Evolutionary conservation across 805 yeast genomes (phyloP), one percentile per base, ranked within the genome.

Genomic region (Yarrowia deformans): DNA sequence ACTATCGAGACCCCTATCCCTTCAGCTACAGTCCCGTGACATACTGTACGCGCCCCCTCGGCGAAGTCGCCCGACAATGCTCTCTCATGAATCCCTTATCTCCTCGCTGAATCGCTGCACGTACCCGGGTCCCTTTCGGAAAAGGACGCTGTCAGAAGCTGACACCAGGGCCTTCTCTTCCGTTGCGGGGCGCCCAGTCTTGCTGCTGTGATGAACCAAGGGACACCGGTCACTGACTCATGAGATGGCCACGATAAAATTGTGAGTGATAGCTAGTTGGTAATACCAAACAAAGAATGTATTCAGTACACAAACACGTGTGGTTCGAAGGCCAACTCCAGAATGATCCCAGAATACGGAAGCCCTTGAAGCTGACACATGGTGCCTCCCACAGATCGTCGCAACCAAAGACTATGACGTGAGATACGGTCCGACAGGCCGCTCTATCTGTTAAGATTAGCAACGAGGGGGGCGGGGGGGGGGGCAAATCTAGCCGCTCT

Each of bases 381-480:
- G 18, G 18, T n/a, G 18, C 6, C 43, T 40, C 16, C 43, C 43
- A 39, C 16, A 23, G 29, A 23, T 23, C 29, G 16, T 39, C 40
- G 40, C 56, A 32, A 18, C 40, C 12, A 40, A n/a, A 50, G 23
- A 10, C 9, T 13, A 35, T 52, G 9, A 32, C 43, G 42, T 19
- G 29, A 35, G 29, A 52, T 52, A 35, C 58, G 58, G 58, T n/a
- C 58, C 58, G 58, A 52, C 58, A 18, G 40, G 18, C 5, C 18
- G 43, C 58, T 18, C 19, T 52, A 35, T 35, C 58, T 52, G 58
- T 35, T 52, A 50, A 50, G 58, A 35, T 52, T 35, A 52, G 42
- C 58, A 37, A 37, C 42, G 42, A 37, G 58, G 56, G 43, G 43
- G n/a, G n/a, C n/a, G n/a, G n/a, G n/a, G n/a, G n/a, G n/a, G n/a